phyloP scores from a whole-genome alignment of 148 eudicot species.

The Vaccinium vitisidaea region DNA sequence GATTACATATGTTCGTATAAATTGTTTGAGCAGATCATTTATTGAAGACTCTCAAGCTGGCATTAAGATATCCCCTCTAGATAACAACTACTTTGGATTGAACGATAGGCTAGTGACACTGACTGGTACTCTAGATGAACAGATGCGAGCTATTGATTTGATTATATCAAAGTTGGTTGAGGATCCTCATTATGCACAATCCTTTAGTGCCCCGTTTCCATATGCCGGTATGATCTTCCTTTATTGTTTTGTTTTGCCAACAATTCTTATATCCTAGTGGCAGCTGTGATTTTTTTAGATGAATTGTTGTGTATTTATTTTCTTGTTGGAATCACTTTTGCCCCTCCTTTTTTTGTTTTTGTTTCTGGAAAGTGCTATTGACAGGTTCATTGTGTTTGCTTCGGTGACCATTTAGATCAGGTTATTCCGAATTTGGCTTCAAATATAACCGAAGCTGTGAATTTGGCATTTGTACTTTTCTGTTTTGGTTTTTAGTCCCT shows the following conservation, averaged over 20 bases:
- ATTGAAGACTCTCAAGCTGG: conserved; percentile 86
- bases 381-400: background rate
- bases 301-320: background rate
- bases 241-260: background rate
- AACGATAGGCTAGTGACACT: conserved; percentile 82
- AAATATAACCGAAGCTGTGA: background rate
- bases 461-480: background rate
- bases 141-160: conserved; percentile 78
- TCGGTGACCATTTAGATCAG: background rate
- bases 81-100: conserved; percentile 65
- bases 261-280: background rate
- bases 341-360: background rate
- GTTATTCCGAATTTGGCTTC: background rate
- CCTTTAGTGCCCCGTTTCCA: conserved; percentile 65
- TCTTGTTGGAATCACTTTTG: background rate
- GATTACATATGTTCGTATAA: background rate
- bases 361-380: background rate
- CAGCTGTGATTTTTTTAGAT: background rate
- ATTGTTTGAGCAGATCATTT: conserved; percentile 58
- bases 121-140: conserved; percentile 69
- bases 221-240: conserved; percentile 57
- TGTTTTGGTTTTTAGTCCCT: background rate
- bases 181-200: conserved; percentile 68
- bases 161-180: conserved; percentile 68
- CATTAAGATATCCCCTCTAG: conserved; percentile 92